Base-by-base conservation (phyloP, 176 grass and related monocot genomes). In the Miscanthus lutarioriparius region DNA sequence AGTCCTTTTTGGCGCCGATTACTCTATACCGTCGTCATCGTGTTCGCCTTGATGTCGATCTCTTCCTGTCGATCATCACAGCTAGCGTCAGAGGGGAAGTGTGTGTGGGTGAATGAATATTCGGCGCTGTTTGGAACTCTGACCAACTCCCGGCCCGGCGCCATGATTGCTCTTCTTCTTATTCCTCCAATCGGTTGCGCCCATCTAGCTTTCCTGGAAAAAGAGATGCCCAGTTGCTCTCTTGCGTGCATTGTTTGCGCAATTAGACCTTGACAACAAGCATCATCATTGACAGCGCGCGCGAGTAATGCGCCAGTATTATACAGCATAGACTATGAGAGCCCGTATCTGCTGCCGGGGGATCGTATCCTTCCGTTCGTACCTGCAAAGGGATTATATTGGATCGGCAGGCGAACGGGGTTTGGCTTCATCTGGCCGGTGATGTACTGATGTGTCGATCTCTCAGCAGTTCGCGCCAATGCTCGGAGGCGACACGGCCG, bases 371-470 rank as follows among this genome's bases (percentile, higher is more conserved):
- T 27, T 2, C 61, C 25, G 41, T 35, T 51, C 23, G 69, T 54
- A 51, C 40, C 64, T 32, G 19, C 19, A 22, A 56, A 58, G 9
- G n/a, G 51, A 47, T 37, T 45, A 28, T 14, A 45, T 48, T 14
- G 45, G 11, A 44, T 48, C 19, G 51, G 51, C 11, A 56, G 51
- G 19, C 5, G 5, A 15, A 11, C 33, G 32, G 62, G 10, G 25
- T 19, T 45, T 63, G 75, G 64, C 25, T 37, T 80, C 32, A 11
- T 68, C 32, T 62, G 69, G 16, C 14, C n/a, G 11, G 27, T 74
- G 75, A 85, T 45, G 87, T 74, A 74, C 80, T 74, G 76, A 89
- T 45, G 87, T 85, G 87, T 89, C 87, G 76, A 80, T 15, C 70
- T 67, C 47, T 28, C 1, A 27, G 47, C 58, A n/a, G n/a, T n/a